Percentiles rank a stretch among this genome's conserved stretches.
phyloP scores from a whole-genome alignment of 805 yeast species.

The Ascoidea rubescens region DNA sequence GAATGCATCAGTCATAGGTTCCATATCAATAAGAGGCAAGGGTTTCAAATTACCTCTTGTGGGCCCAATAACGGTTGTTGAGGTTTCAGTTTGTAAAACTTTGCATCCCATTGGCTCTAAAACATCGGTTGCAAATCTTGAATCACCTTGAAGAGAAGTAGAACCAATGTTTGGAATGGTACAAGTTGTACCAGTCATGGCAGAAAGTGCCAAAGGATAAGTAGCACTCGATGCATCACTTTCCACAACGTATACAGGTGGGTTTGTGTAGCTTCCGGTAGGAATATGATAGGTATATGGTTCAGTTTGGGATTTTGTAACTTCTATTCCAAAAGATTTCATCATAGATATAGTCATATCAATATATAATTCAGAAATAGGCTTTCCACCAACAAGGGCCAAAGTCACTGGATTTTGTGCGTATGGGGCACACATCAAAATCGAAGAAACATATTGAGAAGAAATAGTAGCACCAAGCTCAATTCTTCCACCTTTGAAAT shows the following conservation, averaged over 20 bases:
- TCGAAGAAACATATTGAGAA: constrained; percentile 92
- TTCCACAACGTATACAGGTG: constrained; percentile 77
- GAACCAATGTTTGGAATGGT: constrained; percentile 92
- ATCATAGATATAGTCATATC: constrained; percentile 97
- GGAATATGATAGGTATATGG: constrained; percentile 86
- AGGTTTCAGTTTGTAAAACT: constrained; percentile 68
- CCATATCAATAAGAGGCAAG: constrained; percentile 80
- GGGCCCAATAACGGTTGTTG: constrained; percentile 92
- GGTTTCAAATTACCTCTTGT: constrained; percentile 54
- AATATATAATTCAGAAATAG: constrained; percentile 88
- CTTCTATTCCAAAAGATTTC: constrained; percentile 77
- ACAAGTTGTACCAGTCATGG: constrained; percentile 84
- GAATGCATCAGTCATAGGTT: constrained; percentile 99
- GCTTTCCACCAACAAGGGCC: constrained; percentile 88
- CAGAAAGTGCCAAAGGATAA: constrained; percentile 95
- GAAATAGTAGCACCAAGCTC: constrained; percentile 94
- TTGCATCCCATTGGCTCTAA: constrained; percentile 89
- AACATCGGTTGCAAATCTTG: constrained; percentile 89
- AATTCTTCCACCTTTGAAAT: constrained; percentile 79
- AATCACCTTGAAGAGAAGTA: constrained; percentile 90
- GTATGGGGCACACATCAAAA: constrained; percentile 95
- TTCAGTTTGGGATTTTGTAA: constrained; percentile 53
- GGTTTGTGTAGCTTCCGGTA: constrained; percentile 65
- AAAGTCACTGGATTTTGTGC: constrained; percentile 81
- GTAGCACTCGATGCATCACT: constrained; percentile 98